Evolutionary conservation across 306 rosid genomes (phyloP).

Genomic region (Cucurbita moschata): DNA sequence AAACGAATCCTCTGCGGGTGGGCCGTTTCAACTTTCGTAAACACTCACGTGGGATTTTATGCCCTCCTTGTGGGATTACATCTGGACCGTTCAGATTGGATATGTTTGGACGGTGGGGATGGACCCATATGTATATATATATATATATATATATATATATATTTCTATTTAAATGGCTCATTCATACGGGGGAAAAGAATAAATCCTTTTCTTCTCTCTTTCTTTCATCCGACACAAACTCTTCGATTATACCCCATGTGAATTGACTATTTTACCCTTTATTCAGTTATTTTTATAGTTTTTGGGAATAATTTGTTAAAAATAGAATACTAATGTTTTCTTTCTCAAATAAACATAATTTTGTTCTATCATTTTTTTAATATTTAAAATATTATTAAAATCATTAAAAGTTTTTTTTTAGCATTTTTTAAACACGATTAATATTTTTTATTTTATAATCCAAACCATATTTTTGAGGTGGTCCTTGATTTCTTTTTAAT

Average conservation of each 20-base stretch:
- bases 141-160: too few relatives aligned
- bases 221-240: not conserved
- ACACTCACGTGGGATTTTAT: constrained; percentile 3
- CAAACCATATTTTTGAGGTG: too few relatives aligned
- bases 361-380: too few relatives aligned
- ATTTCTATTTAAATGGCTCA: not conserved
- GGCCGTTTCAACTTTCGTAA: not conserved
- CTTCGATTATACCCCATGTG: not conserved
- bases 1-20: not conserved
- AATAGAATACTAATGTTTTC: too few relatives aligned
- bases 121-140: not conserved
- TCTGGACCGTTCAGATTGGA: not conserved
- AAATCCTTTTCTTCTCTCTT: not conserved
- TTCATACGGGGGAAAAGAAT: not conserved
- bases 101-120: not conserved
- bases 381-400: too few relatives aligned
- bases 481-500: too few relatives aligned
- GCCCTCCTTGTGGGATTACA: not conserved
- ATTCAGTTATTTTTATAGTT: not conserved
- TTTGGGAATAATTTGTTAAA: too few relatives aligned
- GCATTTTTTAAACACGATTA: too few relatives aligned
- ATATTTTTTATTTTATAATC: too few relatives aligned
- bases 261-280: not conserved
- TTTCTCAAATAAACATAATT: too few relatives aligned
- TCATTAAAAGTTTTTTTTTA: too few relatives aligned